Conservation (phyloP, 148 eudicot genomes). For the Diospyros lotus region DNA sequence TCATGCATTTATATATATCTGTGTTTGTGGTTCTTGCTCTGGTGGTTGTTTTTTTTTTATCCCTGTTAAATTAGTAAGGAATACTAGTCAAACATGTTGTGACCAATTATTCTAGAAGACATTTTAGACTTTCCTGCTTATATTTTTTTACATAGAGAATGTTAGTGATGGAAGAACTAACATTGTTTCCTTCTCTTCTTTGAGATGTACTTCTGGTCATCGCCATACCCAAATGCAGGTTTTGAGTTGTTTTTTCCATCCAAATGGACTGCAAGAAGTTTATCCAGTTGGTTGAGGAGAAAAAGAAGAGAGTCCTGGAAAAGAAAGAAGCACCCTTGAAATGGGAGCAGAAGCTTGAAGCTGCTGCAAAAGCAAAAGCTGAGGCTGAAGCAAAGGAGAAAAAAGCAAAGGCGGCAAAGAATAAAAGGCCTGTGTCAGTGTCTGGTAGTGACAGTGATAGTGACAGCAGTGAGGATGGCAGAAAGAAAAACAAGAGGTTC, state of each 20-base stretch:
- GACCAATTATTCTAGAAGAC: no score
- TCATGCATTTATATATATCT: no score
- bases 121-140: constrained; percentile 1
- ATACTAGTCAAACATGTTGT: no score
- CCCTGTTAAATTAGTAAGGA: no score
- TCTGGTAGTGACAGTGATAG: constrained; percentile 45
- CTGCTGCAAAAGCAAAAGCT: constrained; percentile 64
- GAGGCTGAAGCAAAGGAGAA: constrained; percentile 72
- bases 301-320: constrained; percentile 68
- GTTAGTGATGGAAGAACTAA: constrained; percentile 68
- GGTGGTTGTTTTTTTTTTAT: no score
- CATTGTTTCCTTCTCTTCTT: constrained; percentile 83
- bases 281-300: constrained; percentile 90
- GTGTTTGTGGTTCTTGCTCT: no score
- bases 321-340: constrained; percentile 89
- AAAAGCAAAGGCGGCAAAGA: constrained; percentile 58
- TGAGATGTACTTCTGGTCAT: constrained; percentile 97
- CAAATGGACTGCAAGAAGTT: constrained; percentile 93
- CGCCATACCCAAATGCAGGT: constrained; percentile 98
- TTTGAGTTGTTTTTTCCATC: constrained; percentile 58
- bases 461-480: constrained; percentile 38
- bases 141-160: not conserved
- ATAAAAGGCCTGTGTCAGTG: constrained; percentile 42
- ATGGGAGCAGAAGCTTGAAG: constrained; percentile 95
- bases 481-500: constrained; percentile 43